Base-by-base conservation (phyloP, 2,329 filamentous ascomycete species). In the Boeremia exigua region DNA sequence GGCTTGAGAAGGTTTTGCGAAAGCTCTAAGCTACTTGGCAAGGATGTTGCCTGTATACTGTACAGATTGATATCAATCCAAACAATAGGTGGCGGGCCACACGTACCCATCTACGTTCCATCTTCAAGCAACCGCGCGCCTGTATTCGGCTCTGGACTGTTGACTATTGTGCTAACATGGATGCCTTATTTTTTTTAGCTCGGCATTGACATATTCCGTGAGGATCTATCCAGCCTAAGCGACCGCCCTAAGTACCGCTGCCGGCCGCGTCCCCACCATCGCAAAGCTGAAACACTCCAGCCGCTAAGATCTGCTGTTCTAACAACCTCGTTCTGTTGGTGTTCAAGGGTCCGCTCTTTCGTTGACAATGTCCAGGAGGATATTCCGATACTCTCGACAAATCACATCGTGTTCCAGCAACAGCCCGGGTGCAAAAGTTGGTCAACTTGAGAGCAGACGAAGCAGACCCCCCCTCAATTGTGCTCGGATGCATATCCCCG, bases 1-100 rank as follows among this genome's bases (percentile, higher is more conserved):
- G 62, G 11, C 59, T 62, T 6, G 68, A 74, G 54, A 75, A 72
- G 52, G 67, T 73, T 7, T 49, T 70, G 39, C 47, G 53, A 33
- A 51, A 44, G 32, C 47, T 56, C 25, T 56, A 40, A 40, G 12
- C 9, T 37, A 4, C 6, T 14, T 23, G 43, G 27, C 47, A 56
- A 29, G 47, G 47, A 32, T 37, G n/a, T 19, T 45, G 10, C 32
- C 37, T 8, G 33, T 33, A 19, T 46, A 19, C 25, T 51, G n/a
- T 48, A 43, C 15, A 47, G 43, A 38, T 51, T 12, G 17, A 46
- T 47, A 47, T 25, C 28, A 42, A 6, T 7, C 32, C 25, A 47
- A 47, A 32, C 12, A 37, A 42, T 28, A 47, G 29, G 34, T 40
- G 37, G 15, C 15, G 46, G 36, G 17, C 23, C 25, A 46, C 36